Conservation (phyloP, 306 rosid species). For the Cicer arietinum region DNA sequence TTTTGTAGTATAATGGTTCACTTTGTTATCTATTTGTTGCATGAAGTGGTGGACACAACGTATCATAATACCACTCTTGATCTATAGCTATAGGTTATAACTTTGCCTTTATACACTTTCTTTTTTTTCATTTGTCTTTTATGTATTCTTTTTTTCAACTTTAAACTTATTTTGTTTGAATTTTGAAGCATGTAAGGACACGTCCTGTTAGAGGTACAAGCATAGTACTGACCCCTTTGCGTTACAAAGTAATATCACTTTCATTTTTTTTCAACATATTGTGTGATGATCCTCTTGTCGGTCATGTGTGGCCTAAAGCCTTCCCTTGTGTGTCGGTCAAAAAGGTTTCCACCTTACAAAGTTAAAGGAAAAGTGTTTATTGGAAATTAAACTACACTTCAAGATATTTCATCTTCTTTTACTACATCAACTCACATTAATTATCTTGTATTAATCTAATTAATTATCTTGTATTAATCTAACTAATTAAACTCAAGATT, state of each 20-base stretch:
- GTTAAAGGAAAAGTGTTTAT: constrained; percentile 38
- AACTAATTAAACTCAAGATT: not conserved
- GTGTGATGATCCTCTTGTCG: constrained; percentile 60
- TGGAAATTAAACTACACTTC: constrained; percentile 2
- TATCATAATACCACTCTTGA: constrained; percentile 50
- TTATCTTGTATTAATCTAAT: constrained; percentile 21
- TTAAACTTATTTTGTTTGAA: not conserved
- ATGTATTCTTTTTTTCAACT: constrained; percentile 14
- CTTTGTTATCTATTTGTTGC: constrained; percentile 59
- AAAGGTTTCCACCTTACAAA: constrained; percentile 34
- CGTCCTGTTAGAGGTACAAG: constrained; percentile 67
- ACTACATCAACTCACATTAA: constrained; percentile 11
- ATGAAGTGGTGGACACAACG: constrained; percentile 75
- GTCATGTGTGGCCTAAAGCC: constrained; percentile 44
- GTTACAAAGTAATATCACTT: constrained; percentile 54
- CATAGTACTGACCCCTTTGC: constrained; percentile 62
- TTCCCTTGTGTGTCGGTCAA: constrained; percentile 53
- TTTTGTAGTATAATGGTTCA: constrained; percentile 51
- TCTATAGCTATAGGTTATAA: constrained; percentile 22
- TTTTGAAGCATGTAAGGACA: constrained; percentile 57
- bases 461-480: not conserved
- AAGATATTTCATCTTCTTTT: constrained; percentile 37
- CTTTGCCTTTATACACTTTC: constrained; percentile 47
- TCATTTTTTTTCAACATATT: constrained; percentile 57
- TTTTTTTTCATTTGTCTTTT: constrained; percentile 7